Percentiles rank a stretch among this genome's conserved stretches.
phyloP scores from a whole-genome alignment of 768 basidiomycete genomes.

The Podaxis carcinomalis region DNA sequence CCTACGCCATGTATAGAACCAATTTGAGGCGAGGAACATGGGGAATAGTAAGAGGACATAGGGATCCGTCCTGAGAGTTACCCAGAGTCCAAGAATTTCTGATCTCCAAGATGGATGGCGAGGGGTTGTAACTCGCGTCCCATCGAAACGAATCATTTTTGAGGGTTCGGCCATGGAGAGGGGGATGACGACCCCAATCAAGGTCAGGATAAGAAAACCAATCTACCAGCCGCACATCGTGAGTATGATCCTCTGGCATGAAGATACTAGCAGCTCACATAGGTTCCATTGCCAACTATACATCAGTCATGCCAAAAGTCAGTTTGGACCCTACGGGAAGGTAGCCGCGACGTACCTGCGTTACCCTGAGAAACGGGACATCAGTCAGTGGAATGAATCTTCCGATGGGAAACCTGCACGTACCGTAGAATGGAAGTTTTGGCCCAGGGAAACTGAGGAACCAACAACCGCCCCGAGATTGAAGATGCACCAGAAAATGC shows the following conservation, averaged over 20 bases:
- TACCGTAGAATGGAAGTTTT: conserved; percentile 62
- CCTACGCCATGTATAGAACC: conserved; percentile 84
- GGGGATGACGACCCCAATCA: conserved; percentile 63
- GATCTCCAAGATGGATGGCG: conserved; percentile 74
- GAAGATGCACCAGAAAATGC: conserved; percentile 80
- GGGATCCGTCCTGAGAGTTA: conserved; percentile 66
- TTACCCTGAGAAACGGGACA: conserved; percentile 22
- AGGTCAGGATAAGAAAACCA: conserved; percentile 69
- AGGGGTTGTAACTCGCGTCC: conserved; percentile 55
- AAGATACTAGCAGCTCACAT: conserved; percentile 39
- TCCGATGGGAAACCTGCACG: conserved; percentile 16
- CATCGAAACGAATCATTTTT: conserved; percentile 70
- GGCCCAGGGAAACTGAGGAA: conserved; percentile 65
- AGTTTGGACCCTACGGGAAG: not conserved
- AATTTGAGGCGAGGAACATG: conserved; percentile 80
- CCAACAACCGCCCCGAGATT: conserved; percentile 79
- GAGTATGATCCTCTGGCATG: not conserved
- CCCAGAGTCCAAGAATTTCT: conserved; percentile 66
- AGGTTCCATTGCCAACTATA: conserved; percentile 66
- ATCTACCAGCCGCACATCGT: conserved; percentile 38
- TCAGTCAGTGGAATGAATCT: not conserved
- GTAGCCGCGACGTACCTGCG: conserved; percentile 26
- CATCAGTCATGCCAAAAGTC: not conserved
- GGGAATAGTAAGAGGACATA: conserved; percentile 73
- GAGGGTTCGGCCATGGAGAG: conserved; percentile 66